phyloP scores from a whole-genome alignment of 2,329 filamentous ascomycete species.

The Aspergillus puulaauensis region DNA sequence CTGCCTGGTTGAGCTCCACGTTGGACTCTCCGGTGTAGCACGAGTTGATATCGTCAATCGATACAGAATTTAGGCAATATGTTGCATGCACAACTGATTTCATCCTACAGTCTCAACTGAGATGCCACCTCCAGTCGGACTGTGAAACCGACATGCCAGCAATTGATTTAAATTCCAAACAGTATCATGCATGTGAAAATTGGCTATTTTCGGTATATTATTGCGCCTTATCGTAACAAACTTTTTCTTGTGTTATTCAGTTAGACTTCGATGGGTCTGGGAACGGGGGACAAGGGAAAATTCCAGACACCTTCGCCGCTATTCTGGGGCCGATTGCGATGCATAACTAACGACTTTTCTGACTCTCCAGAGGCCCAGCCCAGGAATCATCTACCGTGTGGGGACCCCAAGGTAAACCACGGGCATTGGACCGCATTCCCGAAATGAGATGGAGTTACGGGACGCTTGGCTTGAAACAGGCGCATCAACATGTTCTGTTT shows the following conservation, averaged over 20 bases:
- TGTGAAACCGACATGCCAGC: background rate
- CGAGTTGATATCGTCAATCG: constrained; percentile 13
- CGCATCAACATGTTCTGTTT: constrained; percentile 13
- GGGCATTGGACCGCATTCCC: constrained; percentile 23
- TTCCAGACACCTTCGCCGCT: constrained; percentile 10
- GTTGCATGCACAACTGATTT: constrained; percentile 14
- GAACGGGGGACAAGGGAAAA: constrained; percentile 15
- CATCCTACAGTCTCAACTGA: constrained; percentile 10
- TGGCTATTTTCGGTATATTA: constrained; percentile 5
- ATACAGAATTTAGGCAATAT: constrained; percentile 16
- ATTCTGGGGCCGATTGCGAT: constrained; percentile 11
- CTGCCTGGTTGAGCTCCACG: background rate
- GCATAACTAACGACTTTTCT: constrained; percentile 10
- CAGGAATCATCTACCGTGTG: constrained; percentile 21
- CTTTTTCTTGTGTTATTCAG: constrained; percentile 8
- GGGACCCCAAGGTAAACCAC: constrained; percentile 20
- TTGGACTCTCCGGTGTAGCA: constrained; percentile 4
- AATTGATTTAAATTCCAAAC: background rate
- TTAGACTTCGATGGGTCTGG: constrained; percentile 22
- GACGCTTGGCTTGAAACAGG: constrained; percentile 20
- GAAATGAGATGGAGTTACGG: constrained; percentile 19
- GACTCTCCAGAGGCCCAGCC: background rate
- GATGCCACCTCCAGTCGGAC: constrained; percentile 16
- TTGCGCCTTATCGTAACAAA: constrained; percentile 15
- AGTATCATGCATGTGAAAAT: constrained; percentile 1